Evolutionary conservation across 768 basidiomycete genomes (phyloP), one percentile per base, ranked within the genome.

Genomic region (Lentinus brumalis): DNA sequence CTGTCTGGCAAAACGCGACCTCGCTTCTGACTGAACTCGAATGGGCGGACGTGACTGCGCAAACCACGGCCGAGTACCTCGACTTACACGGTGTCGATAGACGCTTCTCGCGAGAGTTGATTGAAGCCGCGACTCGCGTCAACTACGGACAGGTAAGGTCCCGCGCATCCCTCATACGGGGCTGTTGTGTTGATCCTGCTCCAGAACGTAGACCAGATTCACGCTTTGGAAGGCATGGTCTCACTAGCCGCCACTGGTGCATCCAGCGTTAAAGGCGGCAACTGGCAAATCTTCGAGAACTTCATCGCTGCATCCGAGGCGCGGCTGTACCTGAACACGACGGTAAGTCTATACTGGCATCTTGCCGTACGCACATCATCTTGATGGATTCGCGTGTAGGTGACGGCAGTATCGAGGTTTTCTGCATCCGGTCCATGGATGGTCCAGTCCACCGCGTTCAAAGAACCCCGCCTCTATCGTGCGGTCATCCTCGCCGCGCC

Each of bases 401-500:
- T 89, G 18, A 73, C 74, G 39, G 77, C 76, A 58, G 85, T 92
- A 61, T 76, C 69, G 46, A 78, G 67, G 40, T 56, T 77, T 61
- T 75, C 69, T 0, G 66, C 74, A 40, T 77, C 81, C 4, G 74
- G 77, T 42, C 67, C 77, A 38, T 89, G 88, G 86, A 76, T 77
- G 2, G 73, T 91, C 51, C 74, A 78, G 56, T 68, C 73, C 14
- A 71, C 74, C 18, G 84, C 85, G 26, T 74, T 78, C 15, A 61
- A 45, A 29, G 40, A 51, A 26, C 52, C 45, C 42, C 62, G 51
- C 57, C 46, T 58, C 45, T 95, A 92, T 71, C 84, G 82, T 69
- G 86, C 86, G 2, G 83, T 98, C 57, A 87, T 98, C 69, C 78
- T 97, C 56, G 94, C 95, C 2, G 88, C 93, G 1, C 96, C 96